Evolutionary conservation across 352 stramenopile genomes (phyloP).

Genomic region (Phytophthora europaea): DNA sequence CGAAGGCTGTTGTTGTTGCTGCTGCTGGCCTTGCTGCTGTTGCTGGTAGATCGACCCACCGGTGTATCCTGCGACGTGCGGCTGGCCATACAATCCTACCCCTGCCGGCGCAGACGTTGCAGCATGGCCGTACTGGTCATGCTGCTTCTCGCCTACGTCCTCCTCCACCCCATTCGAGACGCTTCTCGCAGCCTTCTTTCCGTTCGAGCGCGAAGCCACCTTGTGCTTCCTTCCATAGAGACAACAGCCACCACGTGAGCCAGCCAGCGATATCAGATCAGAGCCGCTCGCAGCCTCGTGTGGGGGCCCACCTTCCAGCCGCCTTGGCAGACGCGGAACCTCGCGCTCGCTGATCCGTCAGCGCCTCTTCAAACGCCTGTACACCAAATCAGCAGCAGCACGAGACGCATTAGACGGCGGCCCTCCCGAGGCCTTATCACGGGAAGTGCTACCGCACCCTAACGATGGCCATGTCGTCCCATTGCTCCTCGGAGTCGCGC

Average conservation of each 20-base stretch:
- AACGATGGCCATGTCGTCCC: slow-evolving; percentile 88
- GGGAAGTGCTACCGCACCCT: slow-evolving; percentile 42
- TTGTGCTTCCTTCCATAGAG: slow-evolving; percentile 37
- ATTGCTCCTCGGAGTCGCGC: slow-evolving; percentile 66
- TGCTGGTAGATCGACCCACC: slow-evolving; percentile 9
- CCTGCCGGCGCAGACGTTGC: slow-evolving; percentile 4
- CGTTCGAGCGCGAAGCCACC: slow-evolving; percentile 6
- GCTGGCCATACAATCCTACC: slow-evolving; percentile 20
- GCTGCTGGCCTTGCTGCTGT: slow-evolving; percentile 24
- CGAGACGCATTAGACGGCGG: slow-evolving; percentile 14
- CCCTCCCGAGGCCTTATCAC: neutral
- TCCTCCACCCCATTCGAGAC: slow-evolving; percentile 28
- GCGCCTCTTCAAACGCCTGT: slow-evolving; percentile 81
- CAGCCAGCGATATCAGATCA: slow-evolving; percentile 14
- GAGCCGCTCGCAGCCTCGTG: neutral
- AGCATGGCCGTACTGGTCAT: slow-evolving; percentile 2
- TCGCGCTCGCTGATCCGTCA: slow-evolving; percentile 54
- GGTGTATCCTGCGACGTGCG: slow-evolving; percentile 14
- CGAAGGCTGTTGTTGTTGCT: slow-evolving; percentile 16
- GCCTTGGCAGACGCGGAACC: slow-evolving; percentile 20
- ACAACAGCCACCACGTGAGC: neutral
- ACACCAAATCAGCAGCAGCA: neutral
- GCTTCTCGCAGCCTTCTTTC: slow-evolving; percentile 36
- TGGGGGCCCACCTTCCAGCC: slow-evolving; percentile 19
- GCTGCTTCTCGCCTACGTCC: slow-evolving; percentile 15